Conservation (phyloP, 2,329 filamentous ascomycete genomes). For the Epichloe typhina region DNA sequence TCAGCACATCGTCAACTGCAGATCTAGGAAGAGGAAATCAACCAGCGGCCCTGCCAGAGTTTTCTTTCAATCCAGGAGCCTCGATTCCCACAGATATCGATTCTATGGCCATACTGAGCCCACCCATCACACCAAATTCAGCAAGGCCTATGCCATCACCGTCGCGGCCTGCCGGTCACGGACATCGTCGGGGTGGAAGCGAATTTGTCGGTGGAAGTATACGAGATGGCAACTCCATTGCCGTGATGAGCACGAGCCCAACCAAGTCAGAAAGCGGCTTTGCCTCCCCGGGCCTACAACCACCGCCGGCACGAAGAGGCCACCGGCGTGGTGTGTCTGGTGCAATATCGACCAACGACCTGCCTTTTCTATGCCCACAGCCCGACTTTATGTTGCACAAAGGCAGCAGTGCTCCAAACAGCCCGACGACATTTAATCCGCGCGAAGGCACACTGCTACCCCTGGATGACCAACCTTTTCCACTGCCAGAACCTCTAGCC, state of each 20-base stretch:
- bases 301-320: slow-evolving; percentile 36
- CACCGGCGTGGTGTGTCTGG: slow-evolving; percentile 62
- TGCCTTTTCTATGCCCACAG: slow-evolving; percentile 54
- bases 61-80: slow-evolving; percentile 42
- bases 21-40: slow-evolving; percentile 13
- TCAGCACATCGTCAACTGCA: slow-evolving; percentile 17
- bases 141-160: slow-evolving; percentile 39
- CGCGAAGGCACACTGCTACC: slow-evolving; percentile 13
- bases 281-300: slow-evolving; percentile 42
- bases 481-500: slow-evolving; percentile 5
- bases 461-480: slow-evolving; percentile 4
- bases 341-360: slow-evolving; percentile 73
- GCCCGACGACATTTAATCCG: slow-evolving; percentile 35
- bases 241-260: slow-evolving; percentile 54
- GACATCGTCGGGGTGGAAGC: slow-evolving; percentile 69
- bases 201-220: slow-evolving; percentile 73
- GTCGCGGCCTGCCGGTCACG: slow-evolving; percentile 48
- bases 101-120: slow-evolving; percentile 31
- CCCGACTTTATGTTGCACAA: slow-evolving; percentile 37
- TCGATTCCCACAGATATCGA: slow-evolving; percentile 20
- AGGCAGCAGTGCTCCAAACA: slow-evolving; percentile 52
- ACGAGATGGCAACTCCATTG: slow-evolving; percentile 42
- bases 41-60: slow-evolving; percentile 35
- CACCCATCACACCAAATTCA: slow-evolving; percentile 41
- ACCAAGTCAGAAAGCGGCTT: slow-evolving; percentile 50